Percentiles rank a stretch among this genome's conserved stretches.
Evolutionary conservation across 225 moss, liverwort and hornwort species (phyloP).

Genomic region (Straminergon stramineum): DNA sequence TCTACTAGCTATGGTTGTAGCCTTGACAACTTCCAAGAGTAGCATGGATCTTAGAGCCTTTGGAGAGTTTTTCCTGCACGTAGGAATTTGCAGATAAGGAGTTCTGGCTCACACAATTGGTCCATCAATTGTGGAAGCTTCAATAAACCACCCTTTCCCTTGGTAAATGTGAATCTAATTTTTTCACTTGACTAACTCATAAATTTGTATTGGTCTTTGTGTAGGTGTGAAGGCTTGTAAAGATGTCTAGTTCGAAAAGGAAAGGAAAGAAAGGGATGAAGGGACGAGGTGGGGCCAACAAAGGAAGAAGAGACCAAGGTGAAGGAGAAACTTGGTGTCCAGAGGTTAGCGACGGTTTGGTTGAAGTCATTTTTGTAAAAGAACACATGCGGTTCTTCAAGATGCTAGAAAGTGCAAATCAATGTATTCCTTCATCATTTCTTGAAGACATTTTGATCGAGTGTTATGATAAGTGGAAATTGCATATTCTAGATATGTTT

Average conservation of each 20-base stretch:
- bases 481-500: not conserved
- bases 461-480: not conserved
- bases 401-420: not conserved
- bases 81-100: not conserved
- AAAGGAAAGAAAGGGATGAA: not conserved
- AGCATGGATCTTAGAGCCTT: not conserved
- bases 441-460: not conserved
- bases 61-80: not conserved
- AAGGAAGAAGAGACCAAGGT: not conserved
- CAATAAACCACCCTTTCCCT: not conserved
- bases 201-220: not conserved
- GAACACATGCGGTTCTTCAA: not conserved
- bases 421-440: not conserved
- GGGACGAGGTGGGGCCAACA: not conserved
- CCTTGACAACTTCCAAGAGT: not conserved
- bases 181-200: not conserved
- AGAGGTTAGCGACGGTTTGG: fast-evolving
- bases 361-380: not conserved
- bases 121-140: not conserved
- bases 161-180: not conserved
- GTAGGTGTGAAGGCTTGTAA: not conserved
- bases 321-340: not conserved
- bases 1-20: not conserved
- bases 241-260: not conserved
- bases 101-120: fast-evolving